Evolutionary conservation across 495 filamentous ascomycete genomes (phyloP).

Genomic region (Talaromyces wortmannii): DNA sequence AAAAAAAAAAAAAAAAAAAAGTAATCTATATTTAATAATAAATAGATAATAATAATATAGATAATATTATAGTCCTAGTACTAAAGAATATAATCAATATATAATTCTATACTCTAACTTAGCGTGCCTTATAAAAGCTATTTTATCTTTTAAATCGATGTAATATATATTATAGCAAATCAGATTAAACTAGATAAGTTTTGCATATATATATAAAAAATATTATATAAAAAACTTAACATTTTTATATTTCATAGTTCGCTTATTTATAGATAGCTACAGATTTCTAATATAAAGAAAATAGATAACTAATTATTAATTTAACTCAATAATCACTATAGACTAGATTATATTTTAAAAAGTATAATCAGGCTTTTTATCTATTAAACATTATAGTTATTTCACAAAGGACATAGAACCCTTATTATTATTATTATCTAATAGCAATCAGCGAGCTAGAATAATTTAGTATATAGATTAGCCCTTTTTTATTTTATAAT

Average conservation of each 20-base stretch:
- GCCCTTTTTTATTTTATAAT: conserved; percentile 23
- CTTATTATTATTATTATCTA: conserved; percentile 2
- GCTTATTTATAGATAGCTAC: conserved; percentile 6
- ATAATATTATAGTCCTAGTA: not conserved
- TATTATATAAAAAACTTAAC: conserved; percentile 8
- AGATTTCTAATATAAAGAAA: conserved; percentile 12
- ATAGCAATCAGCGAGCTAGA: not conserved
- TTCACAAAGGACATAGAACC: conserved; percentile 2
- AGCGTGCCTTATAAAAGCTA: conserved; percentile 1
- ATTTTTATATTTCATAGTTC: conserved; percentile 4
- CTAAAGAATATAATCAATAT: not conserved
- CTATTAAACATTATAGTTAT: not conserved
- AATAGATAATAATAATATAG: not conserved
- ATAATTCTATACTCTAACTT: conserved; percentile 1
- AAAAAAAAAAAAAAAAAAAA: too few species aligned
- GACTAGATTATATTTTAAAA: conserved; percentile 9
- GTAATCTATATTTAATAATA: not conserved
- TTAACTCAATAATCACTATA: conserved; percentile 7
- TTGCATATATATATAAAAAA: conserved; percentile 11
- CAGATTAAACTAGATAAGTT: conserved; percentile 4
- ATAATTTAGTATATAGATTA: not conserved
- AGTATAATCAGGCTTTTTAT: conserved; percentile 8
- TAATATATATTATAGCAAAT: not conserved
- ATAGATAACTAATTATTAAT: conserved; percentile 7
- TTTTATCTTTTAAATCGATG: not conserved